These are phyloP conservation scores for Cladosporium cucumerinum DNA, from an alignment of 2,329 filamentous ascomycete genomes.

Conservation along the genomic window DNA sequence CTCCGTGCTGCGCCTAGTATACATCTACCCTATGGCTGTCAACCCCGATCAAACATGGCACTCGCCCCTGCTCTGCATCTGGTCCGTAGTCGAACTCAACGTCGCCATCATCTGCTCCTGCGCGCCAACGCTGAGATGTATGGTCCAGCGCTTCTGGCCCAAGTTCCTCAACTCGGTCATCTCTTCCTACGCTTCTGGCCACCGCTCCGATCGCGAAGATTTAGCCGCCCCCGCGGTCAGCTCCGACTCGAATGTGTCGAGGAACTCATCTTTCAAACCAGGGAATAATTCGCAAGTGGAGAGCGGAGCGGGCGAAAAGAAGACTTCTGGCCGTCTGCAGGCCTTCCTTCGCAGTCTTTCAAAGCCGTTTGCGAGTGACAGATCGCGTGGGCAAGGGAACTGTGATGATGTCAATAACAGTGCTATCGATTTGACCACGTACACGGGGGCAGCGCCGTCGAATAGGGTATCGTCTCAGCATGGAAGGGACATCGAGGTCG, in stretches of 20 bases:
- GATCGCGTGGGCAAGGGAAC: not conserved
- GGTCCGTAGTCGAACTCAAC: slow-evolving; percentile 13
- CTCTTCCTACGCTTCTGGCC: not conserved
- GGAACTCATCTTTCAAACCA: not conserved
- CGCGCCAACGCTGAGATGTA: slow-evolving; percentile 2
- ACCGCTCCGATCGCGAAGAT: slow-evolving; percentile 8
- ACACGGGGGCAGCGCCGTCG: not conserved
- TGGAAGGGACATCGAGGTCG: not conserved
- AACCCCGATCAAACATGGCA: slow-evolving; percentile 16
- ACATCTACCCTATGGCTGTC: slow-evolving; percentile 24
- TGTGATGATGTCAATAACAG: not conserved
- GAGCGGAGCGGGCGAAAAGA: not conserved
- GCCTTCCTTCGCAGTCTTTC: slow-evolving; percentile 1
- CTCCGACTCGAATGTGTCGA: not conserved
- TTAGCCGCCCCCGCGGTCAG: slow-evolving; percentile 2
- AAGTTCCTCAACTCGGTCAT: slow-evolving; percentile 14
- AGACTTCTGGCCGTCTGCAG: not conserved
- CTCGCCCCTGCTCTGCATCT: slow-evolving; percentile 14
- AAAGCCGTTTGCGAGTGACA: not conserved
- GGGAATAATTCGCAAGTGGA: not conserved
- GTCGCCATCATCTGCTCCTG: slow-evolving; percentile 16
- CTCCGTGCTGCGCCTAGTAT: slow-evolving; percentile 33
- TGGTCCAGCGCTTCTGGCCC: slow-evolving; percentile 21
- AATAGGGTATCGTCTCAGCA: not conserved
- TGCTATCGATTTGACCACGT: not conserved